Base-by-base conservation (phyloP, 192 early-diverging fungal genomes). In the Gorgonomyces haynaldii region DNA sequence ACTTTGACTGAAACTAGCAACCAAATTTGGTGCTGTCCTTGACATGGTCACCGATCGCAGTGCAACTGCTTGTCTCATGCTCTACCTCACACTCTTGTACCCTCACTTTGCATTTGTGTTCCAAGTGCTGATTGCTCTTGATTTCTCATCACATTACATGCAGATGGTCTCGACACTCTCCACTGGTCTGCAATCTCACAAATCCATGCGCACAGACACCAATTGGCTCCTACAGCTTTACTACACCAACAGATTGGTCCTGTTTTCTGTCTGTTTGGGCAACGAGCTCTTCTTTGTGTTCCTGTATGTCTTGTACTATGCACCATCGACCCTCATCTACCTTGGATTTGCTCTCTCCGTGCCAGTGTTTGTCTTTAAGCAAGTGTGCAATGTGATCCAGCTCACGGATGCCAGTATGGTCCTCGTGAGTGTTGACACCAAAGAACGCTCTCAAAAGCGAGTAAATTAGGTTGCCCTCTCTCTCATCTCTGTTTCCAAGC, bases 1-100 rank as follows among this genome's bases (percentile, higher is more conserved):
- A 73, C 54, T 52, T 25, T 16, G 16, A 34, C 23, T 27, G 22
- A 21, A 16, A 13, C 19, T 39, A 76, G 73, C 59, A n/a, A 59
- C 70, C 13, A 81, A 83, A 44, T 96, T 97, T 69, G 96, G 96
- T 27, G 88, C 89, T 21, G 93, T 97, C 13, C 69, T 99, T 25
- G 96, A 99, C 57, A 99, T 99, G 96, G 92, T 99, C 36, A 97
- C 94, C 21, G 96, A 98, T 66, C n/a, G 87, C 49, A 86, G 74
- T 58, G 90, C 95, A 5, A 97, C 96, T 13, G 82, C 88, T 3
- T 90, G 88, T 34, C 75, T 99, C 9, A 68, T 99, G 15, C 81
- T 86, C 50, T 91, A 81, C 57, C 75, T 99, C 32, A 69, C 89
- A 3, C 31, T 48, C 15, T 47, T 62, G 5, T 86, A 88, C 54